These are phyloP conservation scores for Mortierella sp. DNA, from an alignment of 371 early-diverging fungal genomes.

Conservation along the genomic window DNA sequence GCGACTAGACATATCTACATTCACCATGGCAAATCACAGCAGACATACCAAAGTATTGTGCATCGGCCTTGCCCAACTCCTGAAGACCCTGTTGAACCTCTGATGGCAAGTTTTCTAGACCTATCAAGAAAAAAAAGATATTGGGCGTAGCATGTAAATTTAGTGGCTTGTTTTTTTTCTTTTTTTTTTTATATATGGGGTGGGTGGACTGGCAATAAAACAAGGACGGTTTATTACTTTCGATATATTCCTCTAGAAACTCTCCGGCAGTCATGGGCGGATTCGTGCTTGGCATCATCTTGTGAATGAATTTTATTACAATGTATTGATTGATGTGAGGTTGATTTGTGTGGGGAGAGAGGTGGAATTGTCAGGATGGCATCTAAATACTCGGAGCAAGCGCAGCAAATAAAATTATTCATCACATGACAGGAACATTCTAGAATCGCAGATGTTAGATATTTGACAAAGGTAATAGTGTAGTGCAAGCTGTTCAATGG, in stretches of 20 bases:
- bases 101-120: conserved; percentile 53
- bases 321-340: neutral
- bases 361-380: neutral
- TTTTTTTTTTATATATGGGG: neutral
- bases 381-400: neutral
- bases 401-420: neutral
- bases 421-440: too few relatives aligned
- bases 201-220: neutral
- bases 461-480: too few relatives aligned
- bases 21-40: neutral
- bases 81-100: conserved; percentile 54
- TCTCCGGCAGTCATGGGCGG: conserved; percentile 54
- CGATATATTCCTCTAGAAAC: conserved; percentile 54
- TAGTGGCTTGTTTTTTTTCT: conserved; percentile 16
- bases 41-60: conserved; percentile 48
- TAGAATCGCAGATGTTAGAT: too few relatives aligned
- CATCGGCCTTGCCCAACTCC: conserved; percentile 43
- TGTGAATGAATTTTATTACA: conserved; percentile 2
- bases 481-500: too few relatives aligned
- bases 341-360: neutral
- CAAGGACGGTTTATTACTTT: conserved; percentile 25
- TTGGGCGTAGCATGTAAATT: neutral
- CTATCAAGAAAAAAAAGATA: neutral
- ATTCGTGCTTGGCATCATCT: conserved; percentile 44
- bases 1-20: neutral